These are phyloP conservation scores for Coemansia sp. DNA, from an alignment of 192 early-diverging fungal genomes.

Conservation along the genomic window DNA sequence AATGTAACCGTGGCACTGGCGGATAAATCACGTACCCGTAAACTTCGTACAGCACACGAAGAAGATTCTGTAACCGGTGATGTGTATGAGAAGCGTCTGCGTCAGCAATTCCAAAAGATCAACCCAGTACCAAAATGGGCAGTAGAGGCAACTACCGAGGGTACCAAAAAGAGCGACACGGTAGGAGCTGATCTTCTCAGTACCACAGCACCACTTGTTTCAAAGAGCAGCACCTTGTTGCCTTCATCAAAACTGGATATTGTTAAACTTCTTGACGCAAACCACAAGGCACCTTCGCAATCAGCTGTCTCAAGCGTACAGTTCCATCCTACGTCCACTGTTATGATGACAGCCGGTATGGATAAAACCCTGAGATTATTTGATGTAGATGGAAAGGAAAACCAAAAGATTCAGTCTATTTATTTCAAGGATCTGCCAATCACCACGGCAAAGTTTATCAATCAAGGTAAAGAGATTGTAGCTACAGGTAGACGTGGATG, in stretches of 20 bases:
- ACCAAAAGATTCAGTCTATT: constrained; percentile 89
- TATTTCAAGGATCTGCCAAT: constrained; percentile 87
- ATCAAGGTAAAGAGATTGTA: constrained; percentile 70
- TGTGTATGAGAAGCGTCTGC: constrained; percentile 81
- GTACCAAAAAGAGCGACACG: constrained; percentile 43
- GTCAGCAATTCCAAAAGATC: constrained; percentile 81
- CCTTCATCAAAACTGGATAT: constrained; percentile 19
- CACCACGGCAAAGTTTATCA: constrained; percentile 68
- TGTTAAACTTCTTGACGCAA: constrained; percentile 30
- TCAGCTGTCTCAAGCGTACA: constrained; percentile 61
- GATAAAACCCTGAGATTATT: constrained; percentile 88
- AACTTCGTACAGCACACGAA: constrained; percentile 69
- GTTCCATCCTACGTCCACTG: constrained; percentile 89
- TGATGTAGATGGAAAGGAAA: constrained; percentile 86
- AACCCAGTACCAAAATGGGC: constrained; percentile 89
- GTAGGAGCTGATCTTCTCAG: constrained; percentile 33
- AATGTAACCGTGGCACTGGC: constrained; percentile 68
- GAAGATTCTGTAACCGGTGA: constrained; percentile 72
- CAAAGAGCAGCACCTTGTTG: constrained; percentile 9
- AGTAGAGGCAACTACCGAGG: constrained; percentile 29
- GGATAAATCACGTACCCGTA: constrained; percentile 60
- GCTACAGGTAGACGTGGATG: constrained; percentile 72
- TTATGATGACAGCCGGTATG: constrained; percentile 82
- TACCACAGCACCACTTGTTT: constrained; percentile 17
- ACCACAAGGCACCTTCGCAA: constrained; percentile 42